These are phyloP conservation scores for Galerina sulciceps DNA, from an alignment of 768 basidiomycete genomes.

Conservation along the genomic window DNA sequence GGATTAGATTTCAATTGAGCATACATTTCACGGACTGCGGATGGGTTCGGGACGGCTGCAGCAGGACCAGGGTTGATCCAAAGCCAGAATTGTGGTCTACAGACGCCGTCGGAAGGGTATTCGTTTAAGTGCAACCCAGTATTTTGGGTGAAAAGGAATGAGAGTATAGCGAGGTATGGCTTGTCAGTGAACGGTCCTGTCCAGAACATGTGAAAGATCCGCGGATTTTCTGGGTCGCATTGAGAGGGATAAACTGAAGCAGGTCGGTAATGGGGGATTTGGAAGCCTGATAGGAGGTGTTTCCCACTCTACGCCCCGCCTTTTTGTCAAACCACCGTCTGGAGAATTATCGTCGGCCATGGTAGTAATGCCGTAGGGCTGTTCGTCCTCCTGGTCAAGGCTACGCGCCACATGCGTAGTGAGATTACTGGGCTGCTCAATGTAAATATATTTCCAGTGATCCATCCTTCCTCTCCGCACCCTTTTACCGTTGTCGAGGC, in stretches of 20 bases:
- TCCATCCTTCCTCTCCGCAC: slow-evolving; percentile 77
- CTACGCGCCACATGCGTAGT: slow-evolving; percentile 28
- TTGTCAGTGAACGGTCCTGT: slow-evolving; percentile 98
- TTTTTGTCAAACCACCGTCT: slow-evolving; percentile 60
- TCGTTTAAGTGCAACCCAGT: slow-evolving; percentile 74
- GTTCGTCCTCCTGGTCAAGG: slow-evolving; percentile 42
- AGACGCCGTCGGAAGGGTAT: slow-evolving; percentile 54
- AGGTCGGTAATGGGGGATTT: slow-evolving; percentile 54
- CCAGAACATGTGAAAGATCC: slow-evolving; percentile 99
- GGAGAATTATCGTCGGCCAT: slow-evolving; percentile 30
- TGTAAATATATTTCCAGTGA: slow-evolving; percentile 88
- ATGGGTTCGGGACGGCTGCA: slow-evolving; percentile 84
- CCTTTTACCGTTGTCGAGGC: slow-evolving; percentile 81
- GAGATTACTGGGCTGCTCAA: slow-evolving; percentile 53
- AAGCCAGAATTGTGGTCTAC: slow-evolving; percentile 93
- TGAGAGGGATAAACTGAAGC: slow-evolving; percentile 59
- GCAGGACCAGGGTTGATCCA: slow-evolving; percentile 99
- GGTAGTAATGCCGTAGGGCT: slow-evolving; percentile 23
- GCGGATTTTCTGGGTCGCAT: slow-evolving; percentile 86
- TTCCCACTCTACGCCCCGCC: slow-evolving; percentile 68
- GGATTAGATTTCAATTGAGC: slow-evolving; percentile 81
- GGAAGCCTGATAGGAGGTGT: slow-evolving; percentile 49
- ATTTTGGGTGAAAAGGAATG: slow-evolving; percentile 96
- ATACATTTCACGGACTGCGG: slow-evolving; percentile 83
- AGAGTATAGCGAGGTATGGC: slow-evolving; percentile 92